A percentile compares a stretch with the other conserved stretches of the same genome.
Conservation (phyloP, 208 protist species). For the Trypanosoma lewisi region DNA sequence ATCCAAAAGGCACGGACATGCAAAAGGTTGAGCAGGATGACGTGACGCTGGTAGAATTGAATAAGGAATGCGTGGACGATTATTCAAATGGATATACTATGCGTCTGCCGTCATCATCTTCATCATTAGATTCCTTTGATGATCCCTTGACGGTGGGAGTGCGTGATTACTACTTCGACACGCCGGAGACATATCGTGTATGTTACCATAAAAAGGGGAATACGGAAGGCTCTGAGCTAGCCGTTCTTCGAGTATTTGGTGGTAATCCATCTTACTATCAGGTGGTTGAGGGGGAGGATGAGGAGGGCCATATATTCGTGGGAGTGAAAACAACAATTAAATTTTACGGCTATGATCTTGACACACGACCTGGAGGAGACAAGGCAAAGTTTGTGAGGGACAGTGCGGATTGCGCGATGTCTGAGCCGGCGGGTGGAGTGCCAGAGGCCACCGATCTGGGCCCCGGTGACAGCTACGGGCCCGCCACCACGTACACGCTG, state of each 20-base stretch:
- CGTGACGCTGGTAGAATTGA: conserved; percentile 19
- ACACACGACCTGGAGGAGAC: conserved; percentile 64
- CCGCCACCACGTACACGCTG: conserved; percentile 55
- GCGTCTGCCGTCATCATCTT: conserved; percentile 1
- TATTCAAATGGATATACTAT: conserved; percentile 3
- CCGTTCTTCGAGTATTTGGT: conserved; percentile 53
- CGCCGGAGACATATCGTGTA: conserved; percentile 44
- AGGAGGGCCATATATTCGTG: conserved; percentile 38
- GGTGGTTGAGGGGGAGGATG: conserved; percentile 36
- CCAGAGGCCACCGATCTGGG: conserved; percentile 44
- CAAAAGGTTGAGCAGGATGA: conserved; percentile 10
- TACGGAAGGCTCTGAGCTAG: conserved; percentile 29
- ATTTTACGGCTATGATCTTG: conserved; percentile 74
- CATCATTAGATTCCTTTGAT: neutral
- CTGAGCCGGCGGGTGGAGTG: conserved; percentile 59
- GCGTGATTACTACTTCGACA: conserved; percentile 34
- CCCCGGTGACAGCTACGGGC: conserved; percentile 66
- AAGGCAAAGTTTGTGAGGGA: conserved; percentile 72
- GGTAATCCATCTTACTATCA: conserved; percentile 72
- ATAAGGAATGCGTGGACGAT: conserved; percentile 19
- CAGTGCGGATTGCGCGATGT: conserved; percentile 42
- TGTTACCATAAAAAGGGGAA: conserved; percentile 36
- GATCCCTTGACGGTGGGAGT: conserved; percentile 20
- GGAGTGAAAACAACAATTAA: conserved; percentile 45
- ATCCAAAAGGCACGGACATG: conserved; percentile 23